Percentiles rank a stretch among this genome's conserved stretches.
Evolutionary conservation across 768 basidiomycete genomes (phyloP).

Genomic region (Rhodotorula toruloides): DNA sequence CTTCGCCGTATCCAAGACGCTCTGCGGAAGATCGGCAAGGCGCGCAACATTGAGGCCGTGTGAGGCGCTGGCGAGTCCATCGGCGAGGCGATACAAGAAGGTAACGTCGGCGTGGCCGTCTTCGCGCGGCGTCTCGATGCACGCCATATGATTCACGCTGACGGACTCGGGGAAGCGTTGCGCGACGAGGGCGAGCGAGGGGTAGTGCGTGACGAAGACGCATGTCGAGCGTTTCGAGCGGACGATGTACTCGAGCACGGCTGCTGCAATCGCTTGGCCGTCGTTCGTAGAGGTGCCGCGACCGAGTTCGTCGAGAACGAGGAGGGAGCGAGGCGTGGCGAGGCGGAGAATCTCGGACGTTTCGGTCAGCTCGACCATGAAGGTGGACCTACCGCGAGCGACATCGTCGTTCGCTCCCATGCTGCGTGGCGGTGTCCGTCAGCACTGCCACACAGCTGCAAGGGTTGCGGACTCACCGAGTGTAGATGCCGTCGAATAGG

Average conservation of each 20-base stretch:
- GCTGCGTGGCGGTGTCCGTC: slow-evolving; percentile 50
- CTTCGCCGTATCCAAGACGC: slow-evolving; percentile 61
- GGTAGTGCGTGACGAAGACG: slow-evolving; percentile 94
- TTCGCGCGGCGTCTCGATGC: slow-evolving; percentile 34
- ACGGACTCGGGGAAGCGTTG: slow-evolving; percentile 21
- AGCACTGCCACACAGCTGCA: background rate
- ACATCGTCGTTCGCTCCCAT: slow-evolving; percentile 73
- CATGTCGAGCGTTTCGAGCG: slow-evolving; percentile 60
- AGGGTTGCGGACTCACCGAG: slow-evolving; percentile 49
- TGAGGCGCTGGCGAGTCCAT: slow-evolving; percentile 22
- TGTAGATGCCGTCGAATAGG: slow-evolving; percentile 77
- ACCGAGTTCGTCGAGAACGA: slow-evolving; percentile 80
- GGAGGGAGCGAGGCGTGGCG: slow-evolving; percentile 63
- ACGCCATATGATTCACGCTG: slow-evolving; percentile 39
- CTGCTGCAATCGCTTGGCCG: slow-evolving; percentile 87
- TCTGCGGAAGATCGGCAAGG: slow-evolving; percentile 71
- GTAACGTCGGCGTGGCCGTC: slow-evolving; percentile 70
- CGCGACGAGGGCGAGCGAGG: slow-evolving; percentile 55
- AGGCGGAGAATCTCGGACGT: slow-evolving; percentile 80
- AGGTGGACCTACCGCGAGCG: slow-evolving; percentile 75
- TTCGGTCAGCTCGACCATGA: slow-evolving; percentile 95
- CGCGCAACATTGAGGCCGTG: slow-evolving; percentile 39
- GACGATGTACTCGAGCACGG: slow-evolving; percentile 69
- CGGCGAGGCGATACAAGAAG: slow-evolving; percentile 63
- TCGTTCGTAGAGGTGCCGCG: slow-evolving; percentile 90